Evolutionary conservation across 2,329 filamentous ascomycete genomes (phyloP), one percentile per base, ranked within the genome.

Genomic region (Colletotrichum lindemuthianum): DNA sequence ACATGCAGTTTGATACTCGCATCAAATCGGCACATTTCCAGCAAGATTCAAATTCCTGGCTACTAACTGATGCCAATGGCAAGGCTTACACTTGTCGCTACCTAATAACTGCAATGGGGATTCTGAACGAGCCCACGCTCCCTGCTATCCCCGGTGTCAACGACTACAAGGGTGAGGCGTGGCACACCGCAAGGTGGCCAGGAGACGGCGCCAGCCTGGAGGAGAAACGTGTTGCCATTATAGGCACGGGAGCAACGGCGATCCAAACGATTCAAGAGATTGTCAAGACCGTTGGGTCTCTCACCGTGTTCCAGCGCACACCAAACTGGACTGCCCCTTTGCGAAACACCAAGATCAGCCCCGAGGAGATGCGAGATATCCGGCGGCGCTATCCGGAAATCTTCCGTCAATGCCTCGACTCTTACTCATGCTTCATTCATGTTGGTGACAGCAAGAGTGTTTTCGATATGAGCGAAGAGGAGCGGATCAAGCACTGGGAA

Each of bases 161-260:
- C 10, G 67, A 69, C 6, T 83, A 82, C 67, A 65, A 73, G 15
- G 81, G 81, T 2, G 65, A 75, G 4, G 69, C 81, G 24, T 77
- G 84, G 60, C 82, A 84, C 67, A 81, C 81, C 1, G 77, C 78
- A 0, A 74, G 78, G 8, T 84, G 82, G 82, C 69, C 74, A 2
- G 73, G 80, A 24, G 72, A 75, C 6, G 73, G 80, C 12, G 75
- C 78, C 1, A 81, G 81, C 13, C 72, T 88, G 3, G 74, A 79
- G 24, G 68, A 68, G 8, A 75, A 74, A 67, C 64, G 70, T 12
- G 61, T 76, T 8, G 74, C 69, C 8, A 60, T 76, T n/a, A 71
- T 76, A 36, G 74, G 74, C 16, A 75, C 72, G 8, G 74, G 74
- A 2, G 70, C 74, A n/a, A 75, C 73, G 6, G 74, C 68, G 6